These are phyloP conservation scores for Xylaria sp. DNA, from an alignment of 2,329 filamentous ascomycete species.

Conservation along the genomic window DNA sequence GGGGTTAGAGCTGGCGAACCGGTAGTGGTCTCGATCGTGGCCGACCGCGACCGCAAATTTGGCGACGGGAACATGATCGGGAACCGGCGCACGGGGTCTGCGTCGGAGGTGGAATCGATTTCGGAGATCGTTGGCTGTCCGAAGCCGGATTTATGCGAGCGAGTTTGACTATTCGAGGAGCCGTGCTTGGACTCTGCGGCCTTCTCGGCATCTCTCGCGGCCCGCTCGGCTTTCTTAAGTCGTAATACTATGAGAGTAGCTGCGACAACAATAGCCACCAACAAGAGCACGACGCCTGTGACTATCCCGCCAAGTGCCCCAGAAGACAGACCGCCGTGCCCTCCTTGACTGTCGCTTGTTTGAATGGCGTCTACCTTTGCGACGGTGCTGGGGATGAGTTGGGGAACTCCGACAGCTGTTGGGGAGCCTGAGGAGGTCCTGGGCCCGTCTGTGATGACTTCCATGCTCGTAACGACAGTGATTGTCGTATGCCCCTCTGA, in stretches of 20 bases:
- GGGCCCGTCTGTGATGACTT: constrained; percentile 47
- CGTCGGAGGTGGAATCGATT: constrained; percentile 55
- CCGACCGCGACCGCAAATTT: constrained; percentile 39
- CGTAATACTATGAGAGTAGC: constrained; percentile 63
- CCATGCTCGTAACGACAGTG: constrained; percentile 56
- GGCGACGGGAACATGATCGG: constrained; percentile 45
- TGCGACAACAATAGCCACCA: constrained; percentile 60
- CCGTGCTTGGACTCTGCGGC: constrained; percentile 52
- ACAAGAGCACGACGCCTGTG: constrained; percentile 60
- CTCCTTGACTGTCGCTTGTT: constrained; percentile 40
- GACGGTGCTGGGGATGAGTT: constrained; percentile 58
- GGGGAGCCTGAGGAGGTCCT: constrained; percentile 45
- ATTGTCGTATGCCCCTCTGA: constrained; percentile 54
- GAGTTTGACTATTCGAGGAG: constrained; percentile 49
- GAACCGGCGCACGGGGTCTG: constrained; percentile 53
- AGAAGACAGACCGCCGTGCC: constrained; percentile 52
- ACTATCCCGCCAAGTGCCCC: constrained; percentile 65
- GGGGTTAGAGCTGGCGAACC: constrained; percentile 42
- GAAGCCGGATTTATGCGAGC: constrained; percentile 53
- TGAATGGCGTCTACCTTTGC: constrained; percentile 54
- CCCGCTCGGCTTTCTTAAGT: constrained; percentile 59
- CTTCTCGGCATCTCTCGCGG: constrained; percentile 52
- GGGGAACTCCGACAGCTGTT: constrained; percentile 50
- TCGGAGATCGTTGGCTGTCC: constrained; percentile 56
- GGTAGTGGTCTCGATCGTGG: constrained; percentile 34